Conservation (phyloP, 192 early-diverging fungal species). For the Coemansia sp. region DNA sequence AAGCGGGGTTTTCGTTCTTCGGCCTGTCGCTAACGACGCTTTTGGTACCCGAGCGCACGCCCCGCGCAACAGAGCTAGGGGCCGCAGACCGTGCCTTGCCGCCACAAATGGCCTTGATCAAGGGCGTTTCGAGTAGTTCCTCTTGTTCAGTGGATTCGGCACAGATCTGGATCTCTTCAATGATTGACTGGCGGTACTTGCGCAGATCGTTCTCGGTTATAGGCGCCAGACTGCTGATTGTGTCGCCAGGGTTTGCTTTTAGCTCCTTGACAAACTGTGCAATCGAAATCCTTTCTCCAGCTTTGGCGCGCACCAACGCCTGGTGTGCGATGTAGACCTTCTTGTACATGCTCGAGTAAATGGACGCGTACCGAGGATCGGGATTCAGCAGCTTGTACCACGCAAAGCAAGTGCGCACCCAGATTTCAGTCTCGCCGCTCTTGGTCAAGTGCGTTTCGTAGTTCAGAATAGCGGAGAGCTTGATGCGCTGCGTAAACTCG, state of each 20-base stretch:
- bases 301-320: slow-evolving; percentile 24
- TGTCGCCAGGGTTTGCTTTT: slow-evolving; percentile 22
- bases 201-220: slow-evolving; percentile 35
- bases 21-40: slow-evolving; percentile 23
- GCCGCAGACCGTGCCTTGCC: slow-evolving; percentile 7
- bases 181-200: slow-evolving; percentile 39
- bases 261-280: slow-evolving; percentile 30
- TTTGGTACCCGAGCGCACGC: slow-evolving; percentile 10
- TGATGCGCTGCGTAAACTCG: slow-evolving; percentile 43
- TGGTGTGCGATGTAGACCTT: slow-evolving; percentile 50
- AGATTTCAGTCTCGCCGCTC: slow-evolving; percentile 41
- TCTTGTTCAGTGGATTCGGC: slow-evolving; percentile 21
- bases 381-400: slow-evolving; percentile 57
- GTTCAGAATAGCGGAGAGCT: slow-evolving; percentile 47
- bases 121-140: slow-evolving; percentile 30
- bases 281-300: slow-evolving; percentile 12
- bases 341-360: slow-evolving; percentile 41
- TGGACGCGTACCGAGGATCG: slow-evolving; percentile 29
- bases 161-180: slow-evolving; percentile 47
- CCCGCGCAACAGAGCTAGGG: slow-evolving; percentile 13
- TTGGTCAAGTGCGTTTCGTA: slow-evolving; percentile 39
- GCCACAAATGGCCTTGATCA: slow-evolving; percentile 40
- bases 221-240: slow-evolving; percentile 24
- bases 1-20: slow-evolving; percentile 50
- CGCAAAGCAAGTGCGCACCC: slow-evolving; percentile 55